These are phyloP conservation scores for Nothophytophthora sp. DNA, from an alignment of 352 stramenopile species.

Conservation along the genomic window DNA sequence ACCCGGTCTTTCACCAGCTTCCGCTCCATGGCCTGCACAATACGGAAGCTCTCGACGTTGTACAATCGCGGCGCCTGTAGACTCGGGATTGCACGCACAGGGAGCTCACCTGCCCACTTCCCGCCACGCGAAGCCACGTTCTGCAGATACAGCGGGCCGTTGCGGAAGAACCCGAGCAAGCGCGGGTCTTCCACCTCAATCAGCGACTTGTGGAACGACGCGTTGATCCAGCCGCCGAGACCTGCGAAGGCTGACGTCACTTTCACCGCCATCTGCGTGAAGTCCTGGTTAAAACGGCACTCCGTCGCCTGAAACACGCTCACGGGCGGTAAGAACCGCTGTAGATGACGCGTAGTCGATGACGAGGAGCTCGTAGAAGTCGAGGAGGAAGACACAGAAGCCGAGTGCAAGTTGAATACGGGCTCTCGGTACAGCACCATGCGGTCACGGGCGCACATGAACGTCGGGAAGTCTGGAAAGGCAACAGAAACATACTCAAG, in stretches of 20 bases:
- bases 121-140: slow-evolving; percentile 59
- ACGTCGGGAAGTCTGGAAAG: slow-evolving; percentile 54
- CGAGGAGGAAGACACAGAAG: slow-evolving; percentile 21
- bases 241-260: slow-evolving; percentile 60
- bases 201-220: slow-evolving; percentile 52
- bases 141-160: slow-evolving; percentile 55
- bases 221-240: slow-evolving; percentile 65
- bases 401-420: slow-evolving; percentile 40
- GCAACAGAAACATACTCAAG: slow-evolving; percentile 1
- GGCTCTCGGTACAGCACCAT: slow-evolving; percentile 52
- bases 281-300: slow-evolving; percentile 69
- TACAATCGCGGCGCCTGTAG: slow-evolving; percentile 57
- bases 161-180: slow-evolving; percentile 16
- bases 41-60: slow-evolving; percentile 52
- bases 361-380: background rate
- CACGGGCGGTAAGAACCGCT: slow-evolving; percentile 56
- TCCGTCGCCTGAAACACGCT: slow-evolving; percentile 77
- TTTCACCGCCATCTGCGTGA: slow-evolving; percentile 67
- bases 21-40: slow-evolving; percentile 58
- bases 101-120: slow-evolving; percentile 65
- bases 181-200: slow-evolving; percentile 59
- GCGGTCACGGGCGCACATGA: slow-evolving; percentile 52
- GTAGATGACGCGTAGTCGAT: slow-evolving; percentile 24
- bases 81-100: slow-evolving; percentile 60
- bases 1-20: slow-evolving; percentile 79